Evolutionary conservation across 257 asterid genomes (phyloP), one percentile per base, ranked within the genome.

Genomic region (Rehmannia glutinosa): DNA sequence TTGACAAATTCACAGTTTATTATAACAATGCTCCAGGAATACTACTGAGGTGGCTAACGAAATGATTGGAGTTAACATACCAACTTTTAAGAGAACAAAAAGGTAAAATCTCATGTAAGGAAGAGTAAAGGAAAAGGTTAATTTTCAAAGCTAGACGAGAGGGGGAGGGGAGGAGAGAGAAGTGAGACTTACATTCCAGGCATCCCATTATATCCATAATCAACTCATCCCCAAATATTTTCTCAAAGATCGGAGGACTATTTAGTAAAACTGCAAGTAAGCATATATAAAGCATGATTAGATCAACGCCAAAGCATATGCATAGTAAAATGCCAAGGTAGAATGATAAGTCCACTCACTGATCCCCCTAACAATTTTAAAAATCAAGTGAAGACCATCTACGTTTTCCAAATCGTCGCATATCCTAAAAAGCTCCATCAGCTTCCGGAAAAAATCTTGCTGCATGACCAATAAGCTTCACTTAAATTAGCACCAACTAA

Each of bases 151-250:
- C 58, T 58, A 27, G 49, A 39, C 10, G 41, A 9, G 10, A 20
- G 39, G 6, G 62, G 20, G 54, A 19, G 16, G 39, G 16, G 45
- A 51, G 61, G 61, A 33, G 39, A 35, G 38, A 27, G 16, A 39
- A 47, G 74, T 68, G 64, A 62, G 54, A 69, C 92, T 82, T 82
- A 94, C 99, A 85, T 77, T 94, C 99, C 62, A 94, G 86, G 83
- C 97, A 88, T 70, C 99, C 99, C 64, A 94, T 87, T 72, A 91
- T 73, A 80, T 94, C 97, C 86, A 91, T 84, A 42, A 94, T 84
- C 82, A 85, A 79, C 70, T 94, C 97, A 83, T 94, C 97, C 69
- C 95, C 96, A 8, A 94, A 86, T 69, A 94, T 82, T 77, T 85
- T 94, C 77, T 94, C 99, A 84, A 87, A 91, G 72, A 91, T 87